phyloP scores from a whole-genome alignment of 2,329 filamentous ascomycete genomes.

The Epichloe glyceriae region DNA sequence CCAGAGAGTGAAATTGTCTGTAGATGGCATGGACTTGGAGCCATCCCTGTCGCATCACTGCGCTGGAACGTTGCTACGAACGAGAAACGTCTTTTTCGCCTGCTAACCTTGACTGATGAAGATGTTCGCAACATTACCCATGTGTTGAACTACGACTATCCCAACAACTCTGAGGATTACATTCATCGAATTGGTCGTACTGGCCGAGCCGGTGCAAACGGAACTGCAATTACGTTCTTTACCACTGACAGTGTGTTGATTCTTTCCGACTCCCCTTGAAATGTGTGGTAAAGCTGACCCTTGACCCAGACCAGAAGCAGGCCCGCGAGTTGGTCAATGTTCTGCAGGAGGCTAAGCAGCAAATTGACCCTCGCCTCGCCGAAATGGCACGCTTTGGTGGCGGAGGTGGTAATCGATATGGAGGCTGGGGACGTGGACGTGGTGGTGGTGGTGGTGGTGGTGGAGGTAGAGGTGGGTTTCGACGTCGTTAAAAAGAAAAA shows the following conservation, averaged over 20 bases:
- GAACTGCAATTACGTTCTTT: slow-evolving; percentile 96
- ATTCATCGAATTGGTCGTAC: slow-evolving; percentile 96
- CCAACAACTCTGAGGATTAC: slow-evolving; percentile 98
- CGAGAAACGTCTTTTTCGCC: slow-evolving; percentile 32
- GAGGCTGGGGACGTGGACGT: slow-evolving; percentile 57
- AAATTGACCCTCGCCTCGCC: slow-evolving; percentile 86
- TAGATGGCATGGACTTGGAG: slow-evolving; percentile 37
- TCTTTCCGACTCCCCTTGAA: not conserved
- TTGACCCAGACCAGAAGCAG: slow-evolving; percentile 66
- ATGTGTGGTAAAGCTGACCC: not conserved
- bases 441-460: slow-evolving; percentile 17
- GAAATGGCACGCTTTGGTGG: slow-evolving; percentile 94
- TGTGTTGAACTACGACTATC: slow-evolving; percentile 99
- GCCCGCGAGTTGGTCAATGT: slow-evolving; percentile 92
- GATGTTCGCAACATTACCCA: slow-evolving; percentile 99
- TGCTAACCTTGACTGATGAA: slow-evolving; percentile 64
- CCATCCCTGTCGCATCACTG: slow-evolving; percentile 27
- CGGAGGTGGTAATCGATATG: slow-evolving; percentile 61
- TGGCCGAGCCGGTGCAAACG: slow-evolving; percentile 83
- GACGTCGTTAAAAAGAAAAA: slow-evolving; percentile 19
- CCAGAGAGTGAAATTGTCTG: slow-evolving; percentile 38
- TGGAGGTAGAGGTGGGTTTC: slow-evolving; percentile 34
- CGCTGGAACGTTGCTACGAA: slow-evolving; percentile 51
- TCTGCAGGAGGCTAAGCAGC: slow-evolving; percentile 92
- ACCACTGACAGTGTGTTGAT: slow-evolving; percentile 88